Base-by-base conservation (phyloP, 179 eudicot genomes). In the Heliamphora ciliata region DNA sequence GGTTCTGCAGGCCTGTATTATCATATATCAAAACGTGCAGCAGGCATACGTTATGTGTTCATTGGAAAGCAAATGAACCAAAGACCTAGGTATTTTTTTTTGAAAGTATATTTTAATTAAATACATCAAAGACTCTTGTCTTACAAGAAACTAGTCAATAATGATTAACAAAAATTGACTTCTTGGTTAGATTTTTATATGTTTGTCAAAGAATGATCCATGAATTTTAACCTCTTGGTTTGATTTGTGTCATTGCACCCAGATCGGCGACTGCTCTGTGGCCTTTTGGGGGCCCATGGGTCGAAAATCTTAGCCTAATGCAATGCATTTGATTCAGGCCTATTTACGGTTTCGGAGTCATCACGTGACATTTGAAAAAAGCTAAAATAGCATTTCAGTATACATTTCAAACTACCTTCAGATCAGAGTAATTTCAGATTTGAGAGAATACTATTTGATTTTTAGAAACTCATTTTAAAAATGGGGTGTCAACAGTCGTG, bases 1-100 rank as follows among this genome's bases (percentile, higher is more conserved):
- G 76, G 21, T 73, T n/a, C 77, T 76, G 21, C 89, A 97, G 99
- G 99, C 76, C 89, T 97, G 40, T 97, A 94, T 84, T 97, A 92
- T 86, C 99, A 97, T 80, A 86, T 97, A 85, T 93, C 99, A 81
- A 97, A 97, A 80, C 97, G 99, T 61, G 89, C 94, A 52, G 88
- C 99, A 72, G 99, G 99, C 80, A 97, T 97, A 77, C 99, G 92
- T 79, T 97, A 94, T 88, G 90, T 91, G 80, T 97, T 94, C 82
- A 94, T 94, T 83, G 97, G 98, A 68, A 97, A 97, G 84, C 92
- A 94, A 79, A 82, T 89, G 82, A 93, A 92, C 85, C 99, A 97
- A 89, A 88, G 98, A 68, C 99, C 97, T 79, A 89, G 99, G 99
- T 94, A 89, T 50, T 10, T 73, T 71, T 69, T 61, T 6, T 66